Percentiles rank a stretch among this genome's conserved stretches.
Conservation (phyloP, 2,329 filamentous ascomycete species). For the Zelopaecilomyces penicillatus region DNA sequence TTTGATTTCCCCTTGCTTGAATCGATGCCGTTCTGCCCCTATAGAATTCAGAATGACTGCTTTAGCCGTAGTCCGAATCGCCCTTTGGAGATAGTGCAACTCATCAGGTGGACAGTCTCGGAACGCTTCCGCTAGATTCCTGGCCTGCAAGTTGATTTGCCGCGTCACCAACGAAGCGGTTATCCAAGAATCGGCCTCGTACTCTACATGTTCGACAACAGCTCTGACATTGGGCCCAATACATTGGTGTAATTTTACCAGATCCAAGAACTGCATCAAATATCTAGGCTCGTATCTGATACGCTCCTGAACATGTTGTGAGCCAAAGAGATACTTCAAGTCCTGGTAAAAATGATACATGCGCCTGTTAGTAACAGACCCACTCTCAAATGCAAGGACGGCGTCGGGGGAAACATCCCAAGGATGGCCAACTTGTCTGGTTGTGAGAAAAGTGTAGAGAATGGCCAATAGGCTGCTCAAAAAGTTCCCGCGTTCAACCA, state of each 20-base stretch:
- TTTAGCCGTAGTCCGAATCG: slow-evolving; percentile 68
- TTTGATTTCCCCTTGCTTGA: slow-evolving; percentile 81
- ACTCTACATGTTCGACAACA: slow-evolving; percentile 92
- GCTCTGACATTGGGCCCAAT: slow-evolving; percentile 91
- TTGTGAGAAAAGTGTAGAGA: slow-evolving; percentile 93
- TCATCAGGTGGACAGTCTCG: slow-evolving; percentile 58
- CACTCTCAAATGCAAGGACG: slow-evolving; percentile 85
- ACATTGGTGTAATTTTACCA: slow-evolving; percentile 92
- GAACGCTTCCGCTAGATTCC: slow-evolving; percentile 84
- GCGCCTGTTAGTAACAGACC: slow-evolving; percentile 86
- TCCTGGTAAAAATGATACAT: slow-evolving; percentile 99
- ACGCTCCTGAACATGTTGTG: slow-evolving; percentile 77
- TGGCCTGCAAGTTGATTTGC: slow-evolving; percentile 87
- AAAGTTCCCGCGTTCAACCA: slow-evolving; percentile 92
- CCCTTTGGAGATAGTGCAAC: slow-evolving; percentile 55
- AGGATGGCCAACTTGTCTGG: slow-evolving; percentile 88
- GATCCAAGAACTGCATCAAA: slow-evolving; percentile 85
- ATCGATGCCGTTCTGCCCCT: slow-evolving; percentile 78
- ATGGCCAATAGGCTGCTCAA: slow-evolving; percentile 93
- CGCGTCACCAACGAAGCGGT: slow-evolving; percentile 88
- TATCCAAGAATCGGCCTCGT: slow-evolving; percentile 97
- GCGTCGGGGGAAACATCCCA: slow-evolving; percentile 80
- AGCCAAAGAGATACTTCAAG: slow-evolving; percentile 81
- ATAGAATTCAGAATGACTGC: slow-evolving; percentile 82
- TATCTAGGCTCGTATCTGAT: slow-evolving; percentile 80